Percentiles rank a stretch among this genome's conserved stretches.
phyloP scores from a whole-genome alignment of 208 protist genomes.

The Crithidia expoeki region DNA sequence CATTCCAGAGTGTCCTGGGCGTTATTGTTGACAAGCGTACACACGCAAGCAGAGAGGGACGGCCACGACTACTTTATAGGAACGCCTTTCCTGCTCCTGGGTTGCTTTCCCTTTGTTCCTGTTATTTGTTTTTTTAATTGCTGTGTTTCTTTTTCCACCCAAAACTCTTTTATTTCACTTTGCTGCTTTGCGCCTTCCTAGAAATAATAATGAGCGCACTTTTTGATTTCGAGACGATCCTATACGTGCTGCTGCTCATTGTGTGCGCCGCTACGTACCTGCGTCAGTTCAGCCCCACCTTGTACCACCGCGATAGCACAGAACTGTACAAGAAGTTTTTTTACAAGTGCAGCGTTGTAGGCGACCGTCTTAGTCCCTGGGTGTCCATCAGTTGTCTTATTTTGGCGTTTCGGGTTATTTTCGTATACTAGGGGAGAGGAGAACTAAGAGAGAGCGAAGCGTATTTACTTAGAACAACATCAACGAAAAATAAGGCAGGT shows the following conservation, averaged over 20 bases:
- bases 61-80: too few relatives aligned
- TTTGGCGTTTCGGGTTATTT: conserved; percentile 77
- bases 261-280: conserved; percentile 92
- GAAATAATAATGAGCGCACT: conserved; percentile 76
- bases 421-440: conserved; percentile 56
- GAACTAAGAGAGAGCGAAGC: neutral
- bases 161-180: neutral
- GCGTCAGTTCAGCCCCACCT: conserved; percentile 82
- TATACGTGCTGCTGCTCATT: conserved; percentile 85
- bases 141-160: conserved; percentile 1
- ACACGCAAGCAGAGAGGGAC: neutral
- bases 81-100: too few relatives aligned
- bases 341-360: conserved; percentile 93
- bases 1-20: neutral
- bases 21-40: neutral
- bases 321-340: conserved; percentile 89
- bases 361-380: conserved; percentile 87
- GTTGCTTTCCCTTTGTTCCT: too few relatives aligned
- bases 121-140: neutral
- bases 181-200: neutral
- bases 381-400: conserved; percentile 82
- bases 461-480: too few relatives aligned
- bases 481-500: neutral
- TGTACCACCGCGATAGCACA: conserved; percentile 86
- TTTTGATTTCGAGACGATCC: conserved; percentile 88